phyloP scores from a whole-genome alignment of 768 basidiomycete genomes.

The Serendipita sp. region DNA sequence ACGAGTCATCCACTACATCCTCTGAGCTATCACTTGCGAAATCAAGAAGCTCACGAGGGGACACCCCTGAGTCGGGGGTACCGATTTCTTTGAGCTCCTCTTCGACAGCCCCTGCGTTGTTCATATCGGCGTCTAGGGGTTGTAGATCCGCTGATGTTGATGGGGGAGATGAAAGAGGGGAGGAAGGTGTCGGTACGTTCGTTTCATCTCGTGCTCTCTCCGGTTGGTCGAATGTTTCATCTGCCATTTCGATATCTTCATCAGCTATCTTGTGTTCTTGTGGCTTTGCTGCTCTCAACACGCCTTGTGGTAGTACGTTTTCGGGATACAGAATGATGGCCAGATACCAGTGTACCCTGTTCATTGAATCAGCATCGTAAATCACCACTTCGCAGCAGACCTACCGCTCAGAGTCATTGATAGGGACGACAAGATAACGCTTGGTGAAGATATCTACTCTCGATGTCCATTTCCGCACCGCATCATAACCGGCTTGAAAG shows the following conservation, averaged over 20 bases:
- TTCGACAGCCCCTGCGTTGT: not conserved
- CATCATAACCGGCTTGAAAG: constrained; percentile 53
- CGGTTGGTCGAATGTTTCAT: not conserved
- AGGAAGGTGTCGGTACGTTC: not conserved
- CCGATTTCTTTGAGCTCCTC: not conserved
- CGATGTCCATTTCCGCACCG: constrained; percentile 87
- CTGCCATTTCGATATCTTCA: no score
- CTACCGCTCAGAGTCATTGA: constrained; percentile 75
- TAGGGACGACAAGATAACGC: constrained; percentile 86
- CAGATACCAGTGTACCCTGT: constrained; percentile 91
- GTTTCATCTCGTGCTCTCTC: not conserved
- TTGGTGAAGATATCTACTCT: constrained; percentile 80
- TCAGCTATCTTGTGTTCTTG: not conserved
- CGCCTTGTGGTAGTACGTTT: constrained; percentile 33
- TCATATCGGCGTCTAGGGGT: not conserved
- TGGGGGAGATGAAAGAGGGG: no score
- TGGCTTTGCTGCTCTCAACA: constrained; percentile 13
- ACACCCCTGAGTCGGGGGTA: not conserved
- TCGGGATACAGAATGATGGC: constrained; percentile 83
- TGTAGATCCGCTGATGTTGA: no score
- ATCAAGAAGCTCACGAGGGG: not conserved
- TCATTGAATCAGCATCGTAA: not conserved
- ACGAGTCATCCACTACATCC: not conserved
- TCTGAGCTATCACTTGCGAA: not conserved
- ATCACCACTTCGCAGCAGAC: not conserved